Evolutionary conservation across 306 rosid genomes (phyloP).

Genomic region (Styphnolobium japonicum): DNA sequence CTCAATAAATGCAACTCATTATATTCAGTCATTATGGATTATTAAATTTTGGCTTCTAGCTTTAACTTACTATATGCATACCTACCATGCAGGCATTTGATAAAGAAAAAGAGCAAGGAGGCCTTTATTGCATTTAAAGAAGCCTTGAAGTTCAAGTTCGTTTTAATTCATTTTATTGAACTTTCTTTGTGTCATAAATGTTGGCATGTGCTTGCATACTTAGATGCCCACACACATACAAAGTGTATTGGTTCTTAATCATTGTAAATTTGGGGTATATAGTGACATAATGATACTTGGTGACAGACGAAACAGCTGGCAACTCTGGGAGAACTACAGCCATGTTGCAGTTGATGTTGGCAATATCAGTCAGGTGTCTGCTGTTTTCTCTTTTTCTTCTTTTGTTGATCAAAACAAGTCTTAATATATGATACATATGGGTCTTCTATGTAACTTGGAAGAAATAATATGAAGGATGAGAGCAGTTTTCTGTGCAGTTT

Average conservation of each 20-base stretch:
- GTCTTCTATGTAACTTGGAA: constrained; percentile 2
- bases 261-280: constrained; percentile 22
- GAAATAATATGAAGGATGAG: not conserved
- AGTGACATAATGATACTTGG: constrained; percentile 36
- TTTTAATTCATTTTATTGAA: constrained; percentile 27
- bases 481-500: not conserved
- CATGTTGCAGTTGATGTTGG: constrained; percentile 86
- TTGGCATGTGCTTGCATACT: not conserved
- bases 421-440: not conserved
- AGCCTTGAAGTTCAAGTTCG: constrained; percentile 86
- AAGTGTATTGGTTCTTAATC: not conserved
- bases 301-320: constrained; percentile 93
- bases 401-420: constrained; percentile 12
- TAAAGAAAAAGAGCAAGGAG: constrained; percentile 85
- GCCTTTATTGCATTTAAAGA: constrained; percentile 89
- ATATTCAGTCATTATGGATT: not conserved
- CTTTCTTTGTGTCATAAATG: not conserved
- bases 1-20: not conserved
- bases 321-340: constrained; percentile 87
- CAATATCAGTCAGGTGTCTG: constrained; percentile 70
- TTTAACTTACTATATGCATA: constrained; percentile 20
- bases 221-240: not conserved
- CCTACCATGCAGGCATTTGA: constrained; percentile 76
- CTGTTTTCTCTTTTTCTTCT: not conserved
- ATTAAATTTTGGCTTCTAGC: constrained; percentile 12